Evolutionary conservation across 164 flowering plant species (phyloP), one percentile per base, ranked within the genome.

Genomic region (Vitis rupestris): DNA sequence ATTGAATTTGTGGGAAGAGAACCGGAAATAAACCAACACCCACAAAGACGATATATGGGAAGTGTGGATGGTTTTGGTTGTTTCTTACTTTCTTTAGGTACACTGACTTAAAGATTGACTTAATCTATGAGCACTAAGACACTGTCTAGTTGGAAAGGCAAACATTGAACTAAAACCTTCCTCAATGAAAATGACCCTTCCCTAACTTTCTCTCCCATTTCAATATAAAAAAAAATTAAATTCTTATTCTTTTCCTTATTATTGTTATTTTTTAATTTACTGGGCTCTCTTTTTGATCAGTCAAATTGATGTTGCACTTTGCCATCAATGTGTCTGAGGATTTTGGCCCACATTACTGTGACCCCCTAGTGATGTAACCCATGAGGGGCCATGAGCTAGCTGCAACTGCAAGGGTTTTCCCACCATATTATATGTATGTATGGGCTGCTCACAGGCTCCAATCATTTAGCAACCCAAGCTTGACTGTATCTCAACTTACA

Each of bases 121-220:
- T 30, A 17, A 52, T 72, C 55, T 53, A 69, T 52, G 59, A 23
- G 61, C 69, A 65, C 73, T 49, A 54, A 53, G 15, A 14, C 48
- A 53, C 66, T 65, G 15, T 52, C 60, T 61, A 60, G 61, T 37
- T 61, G 66, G 66, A 72, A 66, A 72, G 61, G 17, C 49, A 73
- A 12, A 29, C 17, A 59, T 19, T 10, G 29, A 16, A 53, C 30
- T 15, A 10, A 3, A 51, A 59, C 15, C 10, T 65, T 59, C 54
- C 7, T 17, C 53, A 15, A 44, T 73, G 74, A 77, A 59, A 77
- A 70, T 70, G 80, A 70, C 80, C 37, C 3, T 2, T 70, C 64
- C 80, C 77, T 70, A 75, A 75, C 65, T 37, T n/a, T 57, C 23
- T 75, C 61, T 50, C 48, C 65, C 70, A 44, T 52, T 52, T 4